These are phyloP conservation scores for Phaseolus coccineus DNA, from an alignment of 331 rosid species.

Conservation along the genomic window DNA sequence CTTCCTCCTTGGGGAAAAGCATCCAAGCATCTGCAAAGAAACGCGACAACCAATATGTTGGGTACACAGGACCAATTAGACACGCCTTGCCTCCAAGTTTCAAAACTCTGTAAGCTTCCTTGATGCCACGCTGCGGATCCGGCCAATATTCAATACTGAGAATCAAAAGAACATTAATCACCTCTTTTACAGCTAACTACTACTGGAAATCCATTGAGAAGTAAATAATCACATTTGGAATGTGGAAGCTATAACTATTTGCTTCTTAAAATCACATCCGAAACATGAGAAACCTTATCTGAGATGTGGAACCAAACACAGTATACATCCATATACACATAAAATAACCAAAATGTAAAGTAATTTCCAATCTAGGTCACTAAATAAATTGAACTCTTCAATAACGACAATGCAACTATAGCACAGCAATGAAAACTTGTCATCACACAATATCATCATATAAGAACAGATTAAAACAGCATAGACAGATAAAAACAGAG, in stretches of 20 bases:
- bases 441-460: neutral
- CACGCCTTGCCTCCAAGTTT: slow-evolving; percentile 92
- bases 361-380: slow-evolving; percentile 1
- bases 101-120: slow-evolving; percentile 91
- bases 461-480: slow-evolving; percentile 19
- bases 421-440: slow-evolving; percentile 12
- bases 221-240: neutral
- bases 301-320: neutral
- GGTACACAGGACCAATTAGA: slow-evolving; percentile 88
- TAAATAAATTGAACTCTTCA: slow-evolving; percentile 23
- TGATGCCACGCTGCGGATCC: slow-evolving; percentile 95
- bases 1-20: slow-evolving; percentile 98
- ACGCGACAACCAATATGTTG: slow-evolving; percentile 89
- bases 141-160: slow-evolving; percentile 96
- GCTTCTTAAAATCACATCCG: neutral
- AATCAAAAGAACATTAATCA: slow-evolving; percentile 43
- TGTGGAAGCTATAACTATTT: neutral
- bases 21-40: slow-evolving; percentile 98
- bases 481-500: neutral
- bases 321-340: neutral
- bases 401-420: slow-evolving; percentile 21
- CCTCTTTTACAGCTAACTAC: neutral
- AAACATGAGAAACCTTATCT: neutral
- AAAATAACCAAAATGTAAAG: slow-evolving; percentile 12
- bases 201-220: neutral